Conservation (phyloP, 2,329 filamentous ascomycete species). For the Waltergamsia citrina region DNA sequence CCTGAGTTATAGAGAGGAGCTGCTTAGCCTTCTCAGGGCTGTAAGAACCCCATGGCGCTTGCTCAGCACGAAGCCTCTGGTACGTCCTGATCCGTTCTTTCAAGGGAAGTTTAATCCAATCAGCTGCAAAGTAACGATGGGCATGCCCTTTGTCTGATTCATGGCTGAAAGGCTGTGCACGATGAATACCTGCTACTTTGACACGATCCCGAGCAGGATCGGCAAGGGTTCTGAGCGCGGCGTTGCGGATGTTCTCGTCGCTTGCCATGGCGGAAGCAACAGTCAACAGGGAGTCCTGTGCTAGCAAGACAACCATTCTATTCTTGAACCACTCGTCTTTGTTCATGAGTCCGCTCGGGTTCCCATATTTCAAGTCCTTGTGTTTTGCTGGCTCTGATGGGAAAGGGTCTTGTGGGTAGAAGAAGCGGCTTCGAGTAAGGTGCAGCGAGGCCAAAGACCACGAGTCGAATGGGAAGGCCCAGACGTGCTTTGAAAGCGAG, state of each 20-base stretch:
- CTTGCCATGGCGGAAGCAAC: not conserved
- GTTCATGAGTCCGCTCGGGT: not conserved
- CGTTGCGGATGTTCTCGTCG: not conserved
- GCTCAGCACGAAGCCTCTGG: too few relatives aligned
- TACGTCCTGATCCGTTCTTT: too few relatives aligned
- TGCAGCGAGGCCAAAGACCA: conserved; percentile 30
- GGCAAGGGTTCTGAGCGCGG: too few relatives aligned
- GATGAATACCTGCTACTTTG: not conserved
- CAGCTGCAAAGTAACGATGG: too few relatives aligned
- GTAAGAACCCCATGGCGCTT: too few relatives aligned
- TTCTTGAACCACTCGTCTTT: not conserved
- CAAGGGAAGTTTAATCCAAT: too few relatives aligned
- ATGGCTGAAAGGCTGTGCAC: not conserved
- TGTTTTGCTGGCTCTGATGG: not conserved
- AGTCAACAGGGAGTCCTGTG: not conserved
- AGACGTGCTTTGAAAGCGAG: conserved; percentile 32
- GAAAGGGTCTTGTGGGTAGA: conserved; percentile 18
- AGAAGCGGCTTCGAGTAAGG: conserved; percentile 20
- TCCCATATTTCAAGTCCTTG: not conserved
- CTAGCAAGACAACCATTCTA: not conserved
- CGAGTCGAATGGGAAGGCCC: conserved; percentile 33
- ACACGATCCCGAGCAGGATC: not conserved
- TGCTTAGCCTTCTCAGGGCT: too few relatives aligned
- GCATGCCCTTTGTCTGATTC: not conserved
- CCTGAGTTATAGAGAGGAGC: too few relatives aligned